These are phyloP conservation scores for Aspergillus sclerotioniger DNA, from an alignment of 495 filamentous ascomycete genomes.

Conservation along the genomic window DNA sequence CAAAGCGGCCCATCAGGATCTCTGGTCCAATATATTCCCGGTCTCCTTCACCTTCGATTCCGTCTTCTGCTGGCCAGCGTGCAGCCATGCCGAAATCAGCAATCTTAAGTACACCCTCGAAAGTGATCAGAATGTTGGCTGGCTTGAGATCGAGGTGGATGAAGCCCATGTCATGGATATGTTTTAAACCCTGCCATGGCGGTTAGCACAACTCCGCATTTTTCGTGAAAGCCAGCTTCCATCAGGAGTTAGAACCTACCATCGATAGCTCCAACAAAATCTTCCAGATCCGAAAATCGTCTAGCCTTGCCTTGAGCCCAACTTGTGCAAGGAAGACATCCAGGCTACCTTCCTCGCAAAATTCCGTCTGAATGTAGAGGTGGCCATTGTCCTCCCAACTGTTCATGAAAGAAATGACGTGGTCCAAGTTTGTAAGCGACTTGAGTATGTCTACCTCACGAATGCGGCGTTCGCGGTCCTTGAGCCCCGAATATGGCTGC, in stretches of 20 bases:
- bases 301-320: slow-evolving; percentile 78
- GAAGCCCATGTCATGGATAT: slow-evolving; percentile 83
- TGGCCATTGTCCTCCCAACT: slow-evolving; percentile 80
- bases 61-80: slow-evolving; percentile 68
- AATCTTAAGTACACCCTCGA: slow-evolving; percentile 90
- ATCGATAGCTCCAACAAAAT: slow-evolving; percentile 78
- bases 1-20: slow-evolving; percentile 75
- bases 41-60: slow-evolving; percentile 89
- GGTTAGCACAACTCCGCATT: slow-evolving; percentile 31
- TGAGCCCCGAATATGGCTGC: slow-evolving; percentile 67
- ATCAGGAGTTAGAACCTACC: slow-evolving; percentile 44
- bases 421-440: slow-evolving; percentile 68
- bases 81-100: slow-evolving; percentile 93
- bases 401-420: slow-evolving; percentile 76
- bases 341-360: slow-evolving; percentile 86
- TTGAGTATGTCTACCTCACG: slow-evolving; percentile 77
- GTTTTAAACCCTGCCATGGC: slow-evolving; percentile 67
- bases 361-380: slow-evolving; percentile 97
- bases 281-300: slow-evolving; percentile 99
- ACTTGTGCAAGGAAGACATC: slow-evolving; percentile 75
- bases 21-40: slow-evolving; percentile 95
- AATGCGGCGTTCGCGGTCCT: slow-evolving; percentile 73
- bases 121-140: slow-evolving; percentile 87
- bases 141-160: slow-evolving; percentile 96
- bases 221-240: background rate